These are phyloP conservation scores for Catharanthus roseus DNA, from an alignment of 257 asterid genomes.

Conservation along the genomic window DNA sequence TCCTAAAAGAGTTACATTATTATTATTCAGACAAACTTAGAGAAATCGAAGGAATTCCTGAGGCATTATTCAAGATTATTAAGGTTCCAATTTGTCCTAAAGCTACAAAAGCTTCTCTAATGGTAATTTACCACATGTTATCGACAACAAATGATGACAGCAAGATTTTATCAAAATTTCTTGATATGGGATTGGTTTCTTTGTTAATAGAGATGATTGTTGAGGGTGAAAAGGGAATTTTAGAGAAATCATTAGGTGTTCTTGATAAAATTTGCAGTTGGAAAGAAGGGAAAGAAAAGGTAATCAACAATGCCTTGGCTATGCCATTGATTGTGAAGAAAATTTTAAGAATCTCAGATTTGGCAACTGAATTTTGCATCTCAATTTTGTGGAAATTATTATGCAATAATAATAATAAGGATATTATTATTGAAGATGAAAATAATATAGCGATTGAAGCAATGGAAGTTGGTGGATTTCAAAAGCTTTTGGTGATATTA, in stretches of 20 bases:
- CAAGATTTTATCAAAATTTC: constrained; percentile 23
- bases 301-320: constrained; percentile 38
- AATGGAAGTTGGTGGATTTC: constrained; percentile 64
- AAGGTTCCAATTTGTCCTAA: constrained; percentile 57
- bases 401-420: constrained; percentile 28
- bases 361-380: constrained; percentile 44
- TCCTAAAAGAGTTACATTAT: constrained; percentile 39
- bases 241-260: constrained; percentile 53
- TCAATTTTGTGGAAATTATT: constrained; percentile 63
- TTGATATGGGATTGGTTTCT: constrained; percentile 47
- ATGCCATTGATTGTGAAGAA: constrained; percentile 66
- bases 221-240: constrained; percentile 44
- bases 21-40: constrained; percentile 20
- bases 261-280: constrained; percentile 40
- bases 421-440: too few relatives aligned
- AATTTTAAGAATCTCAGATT: constrained; percentile 57
- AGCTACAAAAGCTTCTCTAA: constrained; percentile 52
- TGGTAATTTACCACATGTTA: constrained; percentile 43
- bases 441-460: constrained; percentile 42
- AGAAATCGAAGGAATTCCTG: constrained; percentile 38
- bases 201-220: constrained; percentile 60
- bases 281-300: constrained; percentile 45
- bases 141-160: constrained; percentile 1
- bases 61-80: constrained; percentile 38
- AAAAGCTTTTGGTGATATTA: constrained; percentile 66